phyloP scores from a whole-genome alignment of 1,284 basidiomycete genomes.

The Irpex sp. region DNA sequence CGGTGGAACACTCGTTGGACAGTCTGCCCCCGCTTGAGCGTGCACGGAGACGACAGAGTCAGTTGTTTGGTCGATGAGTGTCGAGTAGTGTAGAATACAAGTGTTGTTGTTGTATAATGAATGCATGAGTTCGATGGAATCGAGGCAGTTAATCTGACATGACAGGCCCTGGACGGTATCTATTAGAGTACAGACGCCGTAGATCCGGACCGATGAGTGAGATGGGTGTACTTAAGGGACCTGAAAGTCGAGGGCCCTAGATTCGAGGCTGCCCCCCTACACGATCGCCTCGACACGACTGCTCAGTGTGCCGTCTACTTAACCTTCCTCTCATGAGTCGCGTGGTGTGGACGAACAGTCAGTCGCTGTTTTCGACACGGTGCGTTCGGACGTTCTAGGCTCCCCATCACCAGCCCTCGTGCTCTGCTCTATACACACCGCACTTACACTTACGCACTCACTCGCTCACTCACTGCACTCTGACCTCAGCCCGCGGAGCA shows the following conservation, averaged over 20 bases:
- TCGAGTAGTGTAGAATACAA: not conserved
- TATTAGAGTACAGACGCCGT: not conserved
- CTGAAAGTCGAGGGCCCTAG: not conserved
- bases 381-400: too few relatives aligned
- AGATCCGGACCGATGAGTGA: not conserved
- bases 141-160: not conserved
- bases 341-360: too few relatives aligned
- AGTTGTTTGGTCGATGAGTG: not conserved
- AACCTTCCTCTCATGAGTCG: too few relatives aligned
- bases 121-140: not conserved
- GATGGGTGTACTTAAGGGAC: not conserved
- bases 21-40: constrained; percentile 17
- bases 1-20: constrained; percentile 13
- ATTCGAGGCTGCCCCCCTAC: not conserved
- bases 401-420: too few relatives aligned
- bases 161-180: not conserved
- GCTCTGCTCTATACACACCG: not conserved
- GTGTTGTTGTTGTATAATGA: not conserved
- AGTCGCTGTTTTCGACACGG: too few relatives aligned
- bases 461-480: not conserved
- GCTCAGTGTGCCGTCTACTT: too few relatives aligned
- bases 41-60: constrained; percentile 13
- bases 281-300: too few relatives aligned
- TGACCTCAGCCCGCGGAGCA: not conserved
- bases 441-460: not conserved